These are phyloP conservation scores for Agarophyton chilense DNA, from an alignment of 23 red algal genomes.

Conservation along the genomic window DNA sequence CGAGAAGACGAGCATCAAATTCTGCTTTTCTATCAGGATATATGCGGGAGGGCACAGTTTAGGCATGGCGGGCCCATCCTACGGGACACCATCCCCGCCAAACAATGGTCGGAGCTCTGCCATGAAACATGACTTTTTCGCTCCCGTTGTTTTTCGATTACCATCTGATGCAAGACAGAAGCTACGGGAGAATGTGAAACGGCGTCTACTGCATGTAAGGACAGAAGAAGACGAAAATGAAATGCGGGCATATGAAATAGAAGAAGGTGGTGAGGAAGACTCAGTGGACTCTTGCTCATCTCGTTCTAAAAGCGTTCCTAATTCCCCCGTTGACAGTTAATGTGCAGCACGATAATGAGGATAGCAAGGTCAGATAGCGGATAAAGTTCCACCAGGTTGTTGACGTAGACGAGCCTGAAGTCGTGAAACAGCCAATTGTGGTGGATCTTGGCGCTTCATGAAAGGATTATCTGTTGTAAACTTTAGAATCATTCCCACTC, in stretches of 20 bases:
- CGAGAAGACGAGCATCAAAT: background rate
- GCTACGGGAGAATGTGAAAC: constrained; percentile 13
- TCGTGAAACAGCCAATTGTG: background rate
- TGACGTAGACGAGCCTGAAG: constrained; percentile 19
- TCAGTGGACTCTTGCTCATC: background rate
- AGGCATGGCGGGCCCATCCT: background rate
- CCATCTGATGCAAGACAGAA: constrained; percentile 17
- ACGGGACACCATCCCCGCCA: background rate
- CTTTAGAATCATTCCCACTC: too few relatives aligned
- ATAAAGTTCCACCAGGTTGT: constrained; percentile 15
- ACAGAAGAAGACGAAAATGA: constrained; percentile 6
- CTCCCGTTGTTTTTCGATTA: background rate
- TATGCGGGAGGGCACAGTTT: too few relatives aligned
- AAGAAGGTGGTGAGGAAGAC: background rate
- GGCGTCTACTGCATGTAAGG: background rate
- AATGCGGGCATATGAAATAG: background rate
- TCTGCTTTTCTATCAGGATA: background rate
- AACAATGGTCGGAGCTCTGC: background rate
- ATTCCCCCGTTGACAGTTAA: background rate
- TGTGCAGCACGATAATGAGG: background rate
- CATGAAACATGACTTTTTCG: background rate
- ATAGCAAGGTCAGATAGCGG: background rate
- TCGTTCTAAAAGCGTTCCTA: background rate
- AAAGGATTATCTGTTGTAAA: background rate
- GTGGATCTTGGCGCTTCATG: constrained; percentile 6